Conservation (phyloP, 2,329 filamentous ascomycete species). For the Aspergillus ustus region DNA sequence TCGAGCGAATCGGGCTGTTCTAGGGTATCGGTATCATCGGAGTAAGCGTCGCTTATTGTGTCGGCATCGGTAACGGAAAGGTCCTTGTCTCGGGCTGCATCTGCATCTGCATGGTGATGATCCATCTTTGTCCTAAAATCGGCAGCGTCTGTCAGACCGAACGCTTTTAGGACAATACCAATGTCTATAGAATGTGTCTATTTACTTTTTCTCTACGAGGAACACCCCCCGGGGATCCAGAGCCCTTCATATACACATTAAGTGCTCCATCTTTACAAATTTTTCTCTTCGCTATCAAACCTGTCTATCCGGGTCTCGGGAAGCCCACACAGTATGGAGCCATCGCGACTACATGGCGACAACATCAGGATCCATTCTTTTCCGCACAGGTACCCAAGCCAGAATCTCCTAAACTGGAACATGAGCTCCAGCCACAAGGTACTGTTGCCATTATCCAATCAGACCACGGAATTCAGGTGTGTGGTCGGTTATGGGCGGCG, state of each 20-base stretch:
- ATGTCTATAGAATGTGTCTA: neutral
- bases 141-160: neutral
- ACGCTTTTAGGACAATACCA: neutral
- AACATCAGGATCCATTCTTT: conserved; percentile 20
- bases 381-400: conserved; percentile 20
- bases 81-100: neutral
- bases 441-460: neutral
- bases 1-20: conserved; percentile 26
- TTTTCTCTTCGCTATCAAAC: conserved; percentile 1
- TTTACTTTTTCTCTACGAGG: conserved; percentile 4
- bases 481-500: conserved; percentile 4
- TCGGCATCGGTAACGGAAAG: conserved; percentile 16
- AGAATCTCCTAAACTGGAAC: conserved; percentile 7
- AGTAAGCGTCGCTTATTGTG: conserved; percentile 15
- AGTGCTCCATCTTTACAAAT: conserved; percentile 3
- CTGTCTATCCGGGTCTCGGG: neutral
- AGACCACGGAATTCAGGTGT: neutral
- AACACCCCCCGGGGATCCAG: neutral
- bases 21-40: conserved; percentile 19
- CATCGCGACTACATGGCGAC: neutral
- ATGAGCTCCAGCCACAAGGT: conserved; percentile 10
- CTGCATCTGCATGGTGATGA: conserved; percentile 1
- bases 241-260: neutral
- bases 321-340: neutral
- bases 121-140: conserved; percentile 12